Evolutionary conservation across 2,329 filamentous ascomycete genomes (phyloP).

Genomic region (Colletotrichum kahawae): DNA sequence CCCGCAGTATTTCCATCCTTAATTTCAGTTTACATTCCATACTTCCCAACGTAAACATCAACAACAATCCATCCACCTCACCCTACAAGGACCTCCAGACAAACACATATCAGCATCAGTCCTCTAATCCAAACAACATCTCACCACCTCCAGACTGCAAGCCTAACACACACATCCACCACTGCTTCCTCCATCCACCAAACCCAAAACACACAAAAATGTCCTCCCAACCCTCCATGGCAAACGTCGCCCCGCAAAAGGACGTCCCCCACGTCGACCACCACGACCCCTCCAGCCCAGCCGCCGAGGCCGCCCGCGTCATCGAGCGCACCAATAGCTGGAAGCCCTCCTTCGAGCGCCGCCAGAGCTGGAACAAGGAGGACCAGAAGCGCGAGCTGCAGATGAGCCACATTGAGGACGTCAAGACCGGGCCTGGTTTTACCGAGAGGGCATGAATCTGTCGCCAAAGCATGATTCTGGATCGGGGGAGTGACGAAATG

Average conservation of each 20-base stretch:
- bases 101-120: not conserved
- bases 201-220: not conserved
- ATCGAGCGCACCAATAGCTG: conserved; percentile 43
- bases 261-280: not conserved
- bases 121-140: not conserved
- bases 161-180: not conserved
- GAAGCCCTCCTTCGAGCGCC: conserved; percentile 50
- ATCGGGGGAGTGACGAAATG: not conserved
- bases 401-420: conserved; percentile 45
- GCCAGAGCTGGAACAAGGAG: conserved; percentile 59
- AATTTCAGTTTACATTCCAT: not conserved
- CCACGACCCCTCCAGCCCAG: not conserved
- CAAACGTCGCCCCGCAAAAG: not conserved
- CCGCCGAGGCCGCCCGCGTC: conserved; percentile 34
- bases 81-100: not conserved
- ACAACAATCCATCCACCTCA: not conserved
- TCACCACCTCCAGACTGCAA: not conserved
- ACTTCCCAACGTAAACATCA: not conserved
- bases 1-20: not conserved
- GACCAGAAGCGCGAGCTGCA: conserved; percentile 58
- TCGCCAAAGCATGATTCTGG: not conserved
- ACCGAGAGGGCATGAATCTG: conserved; percentile 35
- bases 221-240: not conserved
- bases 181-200: not conserved
- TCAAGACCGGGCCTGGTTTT: conserved; percentile 45